Evolutionary conservation across 257 asterid species (phyloP).

Genomic region (Verbena officinalis): DNA sequence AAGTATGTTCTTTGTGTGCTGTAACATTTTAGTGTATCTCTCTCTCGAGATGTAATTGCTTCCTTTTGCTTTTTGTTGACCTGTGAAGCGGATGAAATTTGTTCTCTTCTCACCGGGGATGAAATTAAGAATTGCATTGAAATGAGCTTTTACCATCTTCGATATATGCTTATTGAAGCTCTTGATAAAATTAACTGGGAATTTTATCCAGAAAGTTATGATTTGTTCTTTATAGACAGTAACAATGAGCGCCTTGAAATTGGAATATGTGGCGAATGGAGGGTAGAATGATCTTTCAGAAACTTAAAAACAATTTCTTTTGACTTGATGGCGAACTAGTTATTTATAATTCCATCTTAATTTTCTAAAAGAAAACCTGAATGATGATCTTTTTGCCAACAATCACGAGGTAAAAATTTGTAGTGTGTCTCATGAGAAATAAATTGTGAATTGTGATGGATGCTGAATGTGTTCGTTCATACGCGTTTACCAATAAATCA

Average conservation of each 20-base stretch:
- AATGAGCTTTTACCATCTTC: not conserved
- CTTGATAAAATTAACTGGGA: not conserved
- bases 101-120: too few species aligned
- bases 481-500: constrained; percentile 9
- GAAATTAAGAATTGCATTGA: not conserved
- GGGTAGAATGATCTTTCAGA: too few species aligned
- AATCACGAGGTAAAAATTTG: too few species aligned
- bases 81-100: not conserved
- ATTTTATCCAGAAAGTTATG: not conserved
- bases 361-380: too few species aligned
- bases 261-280: not conserved
- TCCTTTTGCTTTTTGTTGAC: too few species aligned
- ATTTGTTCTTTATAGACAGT: not conserved
- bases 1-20: too few species aligned
- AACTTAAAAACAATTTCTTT: too few species aligned
- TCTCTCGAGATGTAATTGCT: not conserved
- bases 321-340: too few species aligned
- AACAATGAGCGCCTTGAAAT: not conserved
- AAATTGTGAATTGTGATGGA: not conserved
- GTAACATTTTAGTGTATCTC: not conserved
- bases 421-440: too few species aligned
- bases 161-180: not conserved
- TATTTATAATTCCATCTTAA: too few species aligned
- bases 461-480: not conserved
- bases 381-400: too few species aligned